Percentiles rank a stretch among this genome's conserved stretches.
phyloP scores from a whole-genome alignment of 139 green algal species.

The Tetradesmus obliquus region DNA sequence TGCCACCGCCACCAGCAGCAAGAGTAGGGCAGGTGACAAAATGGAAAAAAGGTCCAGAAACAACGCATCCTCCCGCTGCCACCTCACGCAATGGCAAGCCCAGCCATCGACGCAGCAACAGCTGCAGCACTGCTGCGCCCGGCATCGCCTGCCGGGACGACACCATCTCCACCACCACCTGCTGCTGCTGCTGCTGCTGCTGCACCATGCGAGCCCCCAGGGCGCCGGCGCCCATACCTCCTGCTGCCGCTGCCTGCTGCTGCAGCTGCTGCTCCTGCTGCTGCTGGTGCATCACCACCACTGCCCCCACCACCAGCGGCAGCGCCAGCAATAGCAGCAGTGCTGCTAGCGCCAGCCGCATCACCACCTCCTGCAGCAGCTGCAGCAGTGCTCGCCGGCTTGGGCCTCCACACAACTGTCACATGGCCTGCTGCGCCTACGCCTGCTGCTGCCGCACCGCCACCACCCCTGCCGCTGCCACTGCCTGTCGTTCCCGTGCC shows the following conservation, averaged over 20 bases:
- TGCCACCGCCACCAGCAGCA: neutral
- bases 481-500: neutral
- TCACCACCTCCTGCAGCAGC: slow-evolving; percentile 6
- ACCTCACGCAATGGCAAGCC: slow-evolving; percentile 30
- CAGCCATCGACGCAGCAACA: slow-evolving; percentile 5
- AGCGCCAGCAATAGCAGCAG: neutral
- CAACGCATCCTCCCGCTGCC: neutral
- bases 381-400: neutral
- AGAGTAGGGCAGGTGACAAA: neutral
- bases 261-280: neutral
- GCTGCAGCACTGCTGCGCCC: neutral
- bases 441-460: neutral
- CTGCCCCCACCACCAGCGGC: neutral
- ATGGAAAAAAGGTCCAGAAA: neutral
- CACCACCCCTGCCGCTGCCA: neutral
- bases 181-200: neutral
- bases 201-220: neutral
- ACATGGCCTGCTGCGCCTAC: neutral
- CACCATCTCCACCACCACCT: neutral
- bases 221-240: slow-evolving; percentile 17
- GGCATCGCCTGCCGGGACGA: neutral
- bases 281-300: neutral
- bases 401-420: slow-evolving; percentile 30
- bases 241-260: neutral
- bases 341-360: neutral